These are phyloP conservation scores for Alternaria sp. DNA, from an alignment of 2,329 filamentous ascomycete genomes.

Conservation along the genomic window DNA sequence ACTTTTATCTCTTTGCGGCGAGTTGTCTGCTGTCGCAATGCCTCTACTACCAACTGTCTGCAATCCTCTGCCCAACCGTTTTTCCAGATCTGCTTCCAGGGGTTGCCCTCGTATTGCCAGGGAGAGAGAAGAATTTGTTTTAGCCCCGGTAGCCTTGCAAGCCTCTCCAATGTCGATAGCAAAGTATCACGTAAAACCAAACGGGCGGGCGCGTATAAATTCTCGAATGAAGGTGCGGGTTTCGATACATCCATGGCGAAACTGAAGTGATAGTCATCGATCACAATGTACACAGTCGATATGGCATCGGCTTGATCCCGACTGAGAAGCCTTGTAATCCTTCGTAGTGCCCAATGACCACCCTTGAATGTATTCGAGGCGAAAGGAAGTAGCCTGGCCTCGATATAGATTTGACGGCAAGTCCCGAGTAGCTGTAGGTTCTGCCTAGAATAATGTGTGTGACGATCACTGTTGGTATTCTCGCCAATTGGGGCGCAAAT, in stretches of 20 bases:
- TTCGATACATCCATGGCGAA: neutral
- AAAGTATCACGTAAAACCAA: neutral
- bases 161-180: neutral
- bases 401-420: neutral
- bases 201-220: neutral
- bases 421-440: neutral
- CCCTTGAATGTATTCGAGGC: neutral
- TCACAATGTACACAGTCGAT: neutral
- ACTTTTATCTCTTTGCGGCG: neutral
- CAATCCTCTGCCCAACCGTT: neutral
- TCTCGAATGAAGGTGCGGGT: neutral
- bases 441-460: neutral
- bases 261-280: neutral
- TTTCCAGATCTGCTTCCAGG: neutral
- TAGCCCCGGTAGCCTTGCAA: neutral
- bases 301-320: neutral
- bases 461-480: neutral
- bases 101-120: neutral
- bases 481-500: neutral
- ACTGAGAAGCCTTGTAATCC: neutral
- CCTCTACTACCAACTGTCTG: neutral
- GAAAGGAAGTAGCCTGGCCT: neutral
- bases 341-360: neutral
- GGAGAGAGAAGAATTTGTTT: neutral
- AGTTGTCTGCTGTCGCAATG: neutral